These are phyloP conservation scores for Amorphotheca resinae DNA, from an alignment of 495 filamentous ascomycete species.

Conservation along the genomic window DNA sequence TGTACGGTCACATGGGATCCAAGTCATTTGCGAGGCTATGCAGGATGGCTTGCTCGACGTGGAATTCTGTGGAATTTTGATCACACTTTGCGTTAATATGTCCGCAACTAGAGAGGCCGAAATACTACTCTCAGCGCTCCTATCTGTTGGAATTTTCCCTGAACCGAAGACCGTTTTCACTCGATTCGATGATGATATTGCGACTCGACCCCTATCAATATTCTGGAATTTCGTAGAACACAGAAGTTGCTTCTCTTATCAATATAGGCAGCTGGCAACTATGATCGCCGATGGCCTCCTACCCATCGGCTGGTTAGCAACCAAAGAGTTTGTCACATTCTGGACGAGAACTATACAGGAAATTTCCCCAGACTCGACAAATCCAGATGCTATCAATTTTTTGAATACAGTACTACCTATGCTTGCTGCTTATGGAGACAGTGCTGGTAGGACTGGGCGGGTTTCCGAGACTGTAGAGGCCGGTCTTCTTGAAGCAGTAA, in stretches of 20 bases:
- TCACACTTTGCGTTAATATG: conserved; percentile 29
- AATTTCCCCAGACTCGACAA: conserved; percentile 21
- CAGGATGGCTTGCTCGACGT: conserved; percentile 31
- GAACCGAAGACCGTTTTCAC: conserved; percentile 20
- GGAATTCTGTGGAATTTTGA: conserved; percentile 26
- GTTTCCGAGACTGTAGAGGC: conserved; percentile 1
- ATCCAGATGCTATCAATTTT: conserved; percentile 27
- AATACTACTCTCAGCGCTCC: conserved; percentile 25
- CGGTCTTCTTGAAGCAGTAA: conserved; percentile 17
- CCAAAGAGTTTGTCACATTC: conserved; percentile 24
- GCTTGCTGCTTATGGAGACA: conserved; percentile 16
- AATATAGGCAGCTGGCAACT: conserved; percentile 24
- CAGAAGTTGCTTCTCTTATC: conserved; percentile 18
- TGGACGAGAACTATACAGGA: conserved; percentile 25
- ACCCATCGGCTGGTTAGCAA: conserved; percentile 33
- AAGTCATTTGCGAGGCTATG: conserved; percentile 43
- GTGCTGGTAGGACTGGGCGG: neutral
- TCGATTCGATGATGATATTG: conserved; percentile 17
- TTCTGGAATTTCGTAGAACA: conserved; percentile 21
- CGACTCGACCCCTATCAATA: conserved; percentile 16
- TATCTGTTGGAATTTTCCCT: conserved; percentile 25
- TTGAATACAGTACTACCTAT: conserved; percentile 23
- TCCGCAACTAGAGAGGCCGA: conserved; percentile 29
- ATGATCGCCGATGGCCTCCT: conserved; percentile 26
- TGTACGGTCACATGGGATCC: conserved; percentile 55